Evolutionary conservation across 2,329 filamentous ascomycete genomes (phyloP), one percentile per base, ranked within the genome.

Genomic region (Nigrospora sphaerica): DNA sequence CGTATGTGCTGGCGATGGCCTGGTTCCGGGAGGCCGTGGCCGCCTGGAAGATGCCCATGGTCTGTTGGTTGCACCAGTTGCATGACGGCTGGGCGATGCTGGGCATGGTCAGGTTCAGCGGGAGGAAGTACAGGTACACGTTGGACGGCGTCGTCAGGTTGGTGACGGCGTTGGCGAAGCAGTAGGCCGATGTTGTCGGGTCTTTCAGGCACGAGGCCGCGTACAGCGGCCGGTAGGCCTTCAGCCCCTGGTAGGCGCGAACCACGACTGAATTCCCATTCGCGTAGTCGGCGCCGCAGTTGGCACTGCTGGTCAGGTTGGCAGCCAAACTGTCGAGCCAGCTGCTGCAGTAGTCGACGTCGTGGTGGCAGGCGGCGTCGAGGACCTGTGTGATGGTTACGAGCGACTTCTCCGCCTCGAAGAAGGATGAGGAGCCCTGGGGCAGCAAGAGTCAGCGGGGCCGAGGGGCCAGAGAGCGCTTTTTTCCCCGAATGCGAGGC

Each of bases 361-460:
- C 74, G 49, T 83, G 83, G 4, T 72, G 71, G 65, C 93, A 98
- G 11, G 88, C 80, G 14, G 81, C 79, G 55, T 95, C 87, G 44
- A 98, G 80, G 17, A 87, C 83, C 50, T 81, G 80, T 2, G 89
- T 88, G 49, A 92, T 86, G 55, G 77, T 75, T 42, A 86, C 73
- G 33, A 85, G 73, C 6, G 86, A 86, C 59, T 80, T 84, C 51
- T 85, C 77, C 16, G 84, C 83, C 46, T 88, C 72, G 71, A 97
- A 97, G 69, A 96, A 95, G 36, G 81, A 81, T 44, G 76, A 79
- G 11, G 92, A 96, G 51, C 86, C 89, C 82, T 95, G 62, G 7
- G n/a, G 7, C 23, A 28, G 7, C 23, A 6, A 6, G 23, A 10
- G 23, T 28, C 14, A 32, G 33, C 14, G 7, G 31, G 32, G 17